Base-by-base conservation (phyloP, 2,329 filamentous ascomycete genomes). In the Penicillium sp. region DNA sequence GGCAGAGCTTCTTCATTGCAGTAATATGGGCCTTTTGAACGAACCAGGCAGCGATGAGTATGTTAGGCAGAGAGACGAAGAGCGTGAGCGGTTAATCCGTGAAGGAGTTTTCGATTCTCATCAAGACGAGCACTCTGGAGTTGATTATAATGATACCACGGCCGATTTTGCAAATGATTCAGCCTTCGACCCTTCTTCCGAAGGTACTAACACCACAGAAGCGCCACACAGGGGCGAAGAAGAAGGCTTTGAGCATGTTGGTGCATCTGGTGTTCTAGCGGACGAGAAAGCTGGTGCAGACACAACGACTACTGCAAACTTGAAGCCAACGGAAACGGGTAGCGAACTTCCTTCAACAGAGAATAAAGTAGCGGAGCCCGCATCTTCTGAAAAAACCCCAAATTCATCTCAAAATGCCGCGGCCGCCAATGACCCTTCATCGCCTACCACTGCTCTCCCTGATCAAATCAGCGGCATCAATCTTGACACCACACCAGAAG, bases 11-110 rank as follows among this genome's bases (percentile, higher is more conserved):
- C 77, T 99, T 36, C 94, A 99, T 73, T 99, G 94, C 75, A 97
- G 93, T 72, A 99, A 99, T 70, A 99, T 99, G 94, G 92, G 90
- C 6, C 79, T 99, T 34, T 78, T 99, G 61, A 99, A 99, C 69
- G 92, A 97, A 70, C 79, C 85, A 9, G 94, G 93, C 30, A 92
- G 91, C 10, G 92, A 99, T 70, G 87, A 91, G 61, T 85, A 96
- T 60, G 91, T 97, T 56, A 85, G 82, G 57, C 80, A 84, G 39
- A 84, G 94, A 56, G 92, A 99, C 67, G 76, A 81, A 10, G 91
- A 97, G 70, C 85, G 94, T 46, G 89, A 95, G 62, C 84, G 85
- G 36, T 77, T 97, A 39, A 87, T 91, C 62, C 80, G 79, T 1
- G 89, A 94, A 68, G 92, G 91, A 39, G 88, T 84, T 61, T 83